A percentile compares a stretch with the other conserved stretches of the same genome.
Evolutionary conservation across 2,329 filamentous ascomycete species (phyloP).

Genomic region (Fusarium sp.): DNA sequence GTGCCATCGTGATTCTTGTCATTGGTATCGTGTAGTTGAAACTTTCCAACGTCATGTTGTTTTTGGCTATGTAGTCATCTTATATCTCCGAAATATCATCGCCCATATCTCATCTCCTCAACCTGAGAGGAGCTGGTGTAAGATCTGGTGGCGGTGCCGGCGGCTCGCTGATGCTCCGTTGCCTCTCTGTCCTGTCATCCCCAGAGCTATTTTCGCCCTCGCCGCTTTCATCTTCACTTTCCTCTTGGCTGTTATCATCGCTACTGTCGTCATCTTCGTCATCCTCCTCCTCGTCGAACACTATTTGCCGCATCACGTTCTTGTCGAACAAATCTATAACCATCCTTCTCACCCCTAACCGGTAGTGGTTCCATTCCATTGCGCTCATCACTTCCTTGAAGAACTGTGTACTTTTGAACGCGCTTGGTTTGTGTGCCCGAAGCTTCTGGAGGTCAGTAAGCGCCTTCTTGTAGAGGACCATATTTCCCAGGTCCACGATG

Average conservation of each 20-base stretch:
- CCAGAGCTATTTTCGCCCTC: constrained; percentile 60
- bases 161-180: constrained; percentile 62
- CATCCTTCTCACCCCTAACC: constrained; percentile 85
- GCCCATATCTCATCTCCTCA: constrained; percentile 40
- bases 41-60: constrained; percentile 12
- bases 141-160: constrained; percentile 47
- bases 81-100: neutral
- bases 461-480: constrained; percentile 89
- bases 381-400: constrained; percentile 88
- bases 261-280: constrained; percentile 68
- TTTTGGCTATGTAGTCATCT: constrained; percentile 14
- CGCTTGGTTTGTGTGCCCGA: constrained; percentile 76
- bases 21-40: constrained; percentile 34
- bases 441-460: constrained; percentile 83
- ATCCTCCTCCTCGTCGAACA: constrained; percentile 68
- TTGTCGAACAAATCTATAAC: constrained; percentile 96
- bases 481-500: constrained; percentile 89
- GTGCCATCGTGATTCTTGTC: constrained; percentile 25
- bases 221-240: constrained; percentile 49
- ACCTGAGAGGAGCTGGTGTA: constrained; percentile 47
- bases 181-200: constrained; percentile 66
- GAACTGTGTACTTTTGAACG: constrained; percentile 78
- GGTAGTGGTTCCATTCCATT: constrained; percentile 89
- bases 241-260: constrained; percentile 62
- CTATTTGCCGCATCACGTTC: constrained; percentile 82